A percentile compares a stretch with the other conserved stretches of the same genome.
phyloP scores from a whole-genome alignment of 2,329 filamentous ascomycete genomes.

The Cytospora leucostoma region DNA sequence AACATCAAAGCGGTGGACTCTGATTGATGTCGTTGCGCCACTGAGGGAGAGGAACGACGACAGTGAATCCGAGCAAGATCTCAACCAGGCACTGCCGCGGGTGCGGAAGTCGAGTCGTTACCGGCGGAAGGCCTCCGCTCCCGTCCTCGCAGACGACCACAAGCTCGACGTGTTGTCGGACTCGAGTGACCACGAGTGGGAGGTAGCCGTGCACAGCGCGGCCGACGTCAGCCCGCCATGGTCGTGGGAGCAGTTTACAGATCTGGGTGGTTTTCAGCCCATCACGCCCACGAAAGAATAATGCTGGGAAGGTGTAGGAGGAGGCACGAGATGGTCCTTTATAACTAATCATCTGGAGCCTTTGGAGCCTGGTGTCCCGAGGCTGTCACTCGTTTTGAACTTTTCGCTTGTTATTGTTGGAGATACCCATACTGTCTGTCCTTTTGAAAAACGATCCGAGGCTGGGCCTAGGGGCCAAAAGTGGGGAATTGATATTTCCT shows the following conservation, averaged over 20 bases:
- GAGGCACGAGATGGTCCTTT: not conserved
- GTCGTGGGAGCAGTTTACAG: conserved; percentile 26
- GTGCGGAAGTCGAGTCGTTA: conserved; percentile 10
- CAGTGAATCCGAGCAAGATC: conserved; percentile 6
- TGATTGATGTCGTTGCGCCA: conserved; percentile 17
- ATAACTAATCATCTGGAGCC: not conserved
- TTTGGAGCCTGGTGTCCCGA: too few relatives aligned
- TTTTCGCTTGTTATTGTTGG: conserved; percentile 6
- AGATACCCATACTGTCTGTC: conserved; percentile 22
- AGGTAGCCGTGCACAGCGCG: conserved; percentile 12
- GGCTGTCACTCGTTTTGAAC: not conserved
- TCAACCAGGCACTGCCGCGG: conserved; percentile 16
- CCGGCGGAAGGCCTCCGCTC: not conserved
- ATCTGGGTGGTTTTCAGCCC: conserved; percentile 26
- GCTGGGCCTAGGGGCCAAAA: not conserved
- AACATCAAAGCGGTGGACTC: conserved; percentile 22
- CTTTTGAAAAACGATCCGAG: conserved; percentile 11
- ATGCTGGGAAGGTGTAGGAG: not conserved
- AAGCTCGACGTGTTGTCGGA: not conserved
- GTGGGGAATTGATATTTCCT: not conserved
- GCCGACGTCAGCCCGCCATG: conserved; percentile 17
- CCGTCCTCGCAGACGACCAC: not conserved
- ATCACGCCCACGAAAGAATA: conserved; percentile 3
- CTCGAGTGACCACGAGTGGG: conserved; percentile 17
- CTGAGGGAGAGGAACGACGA: conserved; percentile 12